Percentiles rank a stretch among this genome's conserved stretches.
Evolutionary conservation across 2,329 filamentous ascomycete genomes (phyloP).

Genomic region (Leptographium wingfieldii): DNA sequence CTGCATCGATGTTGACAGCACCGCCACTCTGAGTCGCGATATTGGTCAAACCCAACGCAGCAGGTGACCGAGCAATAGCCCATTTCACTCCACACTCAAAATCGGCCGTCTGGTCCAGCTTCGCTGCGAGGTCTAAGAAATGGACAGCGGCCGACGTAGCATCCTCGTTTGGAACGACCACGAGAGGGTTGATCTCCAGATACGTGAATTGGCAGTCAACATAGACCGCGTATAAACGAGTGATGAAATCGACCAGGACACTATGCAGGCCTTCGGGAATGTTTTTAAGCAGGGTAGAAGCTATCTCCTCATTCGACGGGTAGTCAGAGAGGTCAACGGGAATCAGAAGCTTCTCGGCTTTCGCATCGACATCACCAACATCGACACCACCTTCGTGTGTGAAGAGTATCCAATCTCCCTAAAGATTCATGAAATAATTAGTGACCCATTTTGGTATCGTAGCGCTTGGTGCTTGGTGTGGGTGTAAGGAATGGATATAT

Average conservation of each 20-base stretch:
- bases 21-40: conserved; percentile 47
- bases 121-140: conserved; percentile 97
- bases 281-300: conserved; percentile 72
- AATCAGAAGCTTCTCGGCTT: conserved; percentile 97
- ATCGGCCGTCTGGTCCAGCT: conserved; percentile 97
- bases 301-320: conserved; percentile 92
- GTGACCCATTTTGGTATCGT: neutral
- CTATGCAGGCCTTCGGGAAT: conserved; percentile 94
- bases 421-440: conserved; percentile 6
- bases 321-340: conserved; percentile 91
- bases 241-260: conserved; percentile 98
- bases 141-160: conserved; percentile 87
- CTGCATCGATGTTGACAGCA: conserved; percentile 88
- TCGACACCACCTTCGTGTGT: conserved; percentile 99
- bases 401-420: conserved; percentile 99
- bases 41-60: conserved; percentile 71
- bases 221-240: conserved; percentile 94
- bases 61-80: conserved; percentile 86
- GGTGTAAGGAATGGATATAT: neutral
- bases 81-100: conserved; percentile 99
- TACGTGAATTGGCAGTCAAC: conserved; percentile 99
- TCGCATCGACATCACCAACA: conserved; percentile 96
- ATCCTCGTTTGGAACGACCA: conserved; percentile 90
- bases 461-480: neutral
- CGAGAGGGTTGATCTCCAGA: conserved; percentile 98